Percentiles rank a stretch among this genome's conserved stretches.
These are phyloP conservation scores for Arthromyces matolae DNA, from an alignment of 768 basidiomycete species.

Conservation along the genomic window DNA sequence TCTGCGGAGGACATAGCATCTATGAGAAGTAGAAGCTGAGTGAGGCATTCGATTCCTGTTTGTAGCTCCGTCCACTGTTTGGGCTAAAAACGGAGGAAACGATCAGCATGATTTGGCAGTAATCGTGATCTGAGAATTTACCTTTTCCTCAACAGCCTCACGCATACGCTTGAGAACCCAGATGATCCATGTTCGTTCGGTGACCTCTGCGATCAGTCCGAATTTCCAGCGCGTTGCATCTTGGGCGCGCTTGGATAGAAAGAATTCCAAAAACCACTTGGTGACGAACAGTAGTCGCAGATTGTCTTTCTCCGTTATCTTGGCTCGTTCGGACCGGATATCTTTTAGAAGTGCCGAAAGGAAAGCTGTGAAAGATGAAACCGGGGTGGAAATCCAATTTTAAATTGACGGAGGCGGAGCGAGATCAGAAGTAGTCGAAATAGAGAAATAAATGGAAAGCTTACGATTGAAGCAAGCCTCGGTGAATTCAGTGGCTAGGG, in stretches of 20 bases:
- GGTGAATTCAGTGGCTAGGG: constrained; percentile 69
- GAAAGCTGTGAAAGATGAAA: constrained; percentile 76
- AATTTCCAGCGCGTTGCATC: constrained; percentile 53
- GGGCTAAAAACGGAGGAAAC: constrained; percentile 53
- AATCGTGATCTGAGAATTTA: constrained; percentile 24
- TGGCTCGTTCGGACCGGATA: constrained; percentile 86
- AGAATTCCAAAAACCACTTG: constrained; percentile 92
- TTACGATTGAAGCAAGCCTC: constrained; percentile 86
- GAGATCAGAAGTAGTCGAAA: constrained; percentile 14
- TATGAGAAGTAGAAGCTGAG: constrained; percentile 85
- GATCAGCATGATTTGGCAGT: constrained; percentile 1
- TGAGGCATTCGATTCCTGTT: constrained; percentile 90
- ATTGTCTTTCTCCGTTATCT: constrained; percentile 94
- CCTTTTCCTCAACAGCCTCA: constrained; percentile 88
- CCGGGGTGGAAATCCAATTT: neutral
- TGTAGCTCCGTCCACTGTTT: constrained; percentile 93
- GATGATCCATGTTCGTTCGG: constrained; percentile 80
- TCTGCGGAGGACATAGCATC: constrained; percentile 70
- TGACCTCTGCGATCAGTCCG: constrained; percentile 79
- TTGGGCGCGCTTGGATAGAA: constrained; percentile 53
- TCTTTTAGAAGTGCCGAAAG: constrained; percentile 83
- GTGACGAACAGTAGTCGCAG: constrained; percentile 82
- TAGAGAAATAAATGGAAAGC: constrained; percentile 27
- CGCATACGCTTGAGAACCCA: constrained; percentile 92
- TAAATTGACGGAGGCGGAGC: too few species aligned